Evolutionary conservation across 2,329 filamentous ascomycete genomes (phyloP), one percentile per base, ranked within the genome.

Genomic region (Trichoderma koningii): DNA sequence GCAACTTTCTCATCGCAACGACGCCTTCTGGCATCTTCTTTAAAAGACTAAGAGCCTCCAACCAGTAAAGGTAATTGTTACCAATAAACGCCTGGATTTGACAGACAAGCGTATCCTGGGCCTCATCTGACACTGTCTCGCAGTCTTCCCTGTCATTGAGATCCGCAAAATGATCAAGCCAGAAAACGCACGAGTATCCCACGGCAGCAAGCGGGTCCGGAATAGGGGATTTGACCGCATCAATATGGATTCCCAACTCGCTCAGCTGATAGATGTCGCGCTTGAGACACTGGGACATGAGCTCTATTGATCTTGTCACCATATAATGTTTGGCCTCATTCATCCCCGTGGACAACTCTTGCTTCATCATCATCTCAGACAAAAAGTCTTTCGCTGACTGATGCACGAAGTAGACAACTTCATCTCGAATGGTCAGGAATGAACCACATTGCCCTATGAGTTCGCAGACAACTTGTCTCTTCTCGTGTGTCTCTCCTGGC

Each of bases 311-410:
- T 21, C 28, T 30, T 15, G 28, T n/a, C 19, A 53, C 50, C 1
- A 53, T 53, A 14, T 21, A 7, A 21, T 4, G 0, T 6, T 9
- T 53, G 6, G 12, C n/a, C 5, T 19, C n/a, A 5, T 1, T 28
- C 19, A 53, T 53, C 28, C 28, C 28, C 2, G 30, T 2, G n/a
- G 56, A 7, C 80, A 64, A 65, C 80, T 80, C 2, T 28, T 19
- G 59, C 74, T 57, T 6, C 73, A 71, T 30, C n/a, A 28, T 15
- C 15, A n/a, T 44, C 30, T 62, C 64, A 64, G 70, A 51, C 7
- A 81, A 66, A 65, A 81, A 81, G 2, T 81, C 78, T 67, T 80
- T 79, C 1, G 77, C 80, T 5, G 78, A 81, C 59, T 80, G 74
- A 66, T 82, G 78, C 1, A 82, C 72, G 67, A 80, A 75, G 61